A percentile compares a stretch with the other conserved stretches of the same genome.
Conservation (phyloP, 202 grass and related monocot genomes). For the Carex arenaria region DNA sequence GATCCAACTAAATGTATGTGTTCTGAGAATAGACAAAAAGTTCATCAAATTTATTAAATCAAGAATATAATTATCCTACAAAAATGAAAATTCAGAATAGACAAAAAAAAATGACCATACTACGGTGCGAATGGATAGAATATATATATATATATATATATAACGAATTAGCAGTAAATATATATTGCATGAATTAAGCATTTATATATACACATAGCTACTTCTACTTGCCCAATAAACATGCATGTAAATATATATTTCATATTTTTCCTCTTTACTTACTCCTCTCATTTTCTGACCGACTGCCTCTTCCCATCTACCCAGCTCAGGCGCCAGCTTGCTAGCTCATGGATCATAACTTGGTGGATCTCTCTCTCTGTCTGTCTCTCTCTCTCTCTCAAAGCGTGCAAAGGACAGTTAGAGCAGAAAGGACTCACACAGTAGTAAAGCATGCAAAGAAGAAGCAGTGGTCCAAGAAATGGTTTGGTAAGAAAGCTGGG, state of each 20-base stretch:
- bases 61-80: too few relatives aligned
- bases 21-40: too few relatives aligned
- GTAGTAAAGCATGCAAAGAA: slow-evolving; percentile 3
- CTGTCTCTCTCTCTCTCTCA: slow-evolving; percentile 5
- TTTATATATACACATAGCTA: background rate
- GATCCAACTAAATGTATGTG: too few relatives aligned
- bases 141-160: background rate
- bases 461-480: slow-evolving; percentile 10
- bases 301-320: background rate
- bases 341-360: background rate
- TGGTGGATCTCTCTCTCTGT: background rate
- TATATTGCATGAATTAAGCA: background rate
- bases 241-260: background rate
- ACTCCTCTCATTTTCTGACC: background rate
- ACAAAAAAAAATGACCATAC: background rate
- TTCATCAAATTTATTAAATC: too few relatives aligned
- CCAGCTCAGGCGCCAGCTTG: background rate
- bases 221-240: background rate
- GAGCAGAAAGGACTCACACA: slow-evolving; percentile 4
- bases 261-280: background rate
- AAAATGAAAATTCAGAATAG: too few relatives aligned
- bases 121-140: background rate
- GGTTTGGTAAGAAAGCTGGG: slow-evolving; percentile 3
- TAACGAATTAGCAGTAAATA: background rate
- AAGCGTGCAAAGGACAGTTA: background rate